Evolutionary conservation across 441 rosid genomes (phyloP).

Genomic region (Isatis lusitanica): DNA sequence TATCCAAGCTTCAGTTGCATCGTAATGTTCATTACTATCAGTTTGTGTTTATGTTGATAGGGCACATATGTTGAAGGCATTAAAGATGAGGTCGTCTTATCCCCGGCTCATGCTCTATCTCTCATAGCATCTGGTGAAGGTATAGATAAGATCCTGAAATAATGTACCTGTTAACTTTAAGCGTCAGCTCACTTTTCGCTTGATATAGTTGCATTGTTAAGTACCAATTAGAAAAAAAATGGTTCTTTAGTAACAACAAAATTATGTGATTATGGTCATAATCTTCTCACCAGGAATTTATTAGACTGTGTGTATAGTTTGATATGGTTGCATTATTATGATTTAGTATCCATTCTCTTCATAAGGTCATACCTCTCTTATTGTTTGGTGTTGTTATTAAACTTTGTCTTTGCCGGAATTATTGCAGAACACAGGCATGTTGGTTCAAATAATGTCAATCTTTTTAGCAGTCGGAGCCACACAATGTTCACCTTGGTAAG

Average conservation of each 20-base stretch:
- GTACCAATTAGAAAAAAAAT: background rate
- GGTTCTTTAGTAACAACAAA: background rate
- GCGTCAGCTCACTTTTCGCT: slow-evolving; percentile 21
- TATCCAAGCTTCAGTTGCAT: slow-evolving; percentile 16
- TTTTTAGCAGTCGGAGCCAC: slow-evolving; percentile 99
- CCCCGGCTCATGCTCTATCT: slow-evolving; percentile 99
- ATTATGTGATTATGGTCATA: slow-evolving; percentile 4
- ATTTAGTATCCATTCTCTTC: slow-evolving; percentile 3
- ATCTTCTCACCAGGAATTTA: background rate
- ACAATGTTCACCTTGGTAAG: slow-evolving; percentile 95
- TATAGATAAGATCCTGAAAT: slow-evolving; percentile 39
- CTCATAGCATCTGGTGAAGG: slow-evolving; percentile 99
- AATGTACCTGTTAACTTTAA: slow-evolving; percentile 2
- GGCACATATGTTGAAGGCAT: slow-evolving; percentile 98
- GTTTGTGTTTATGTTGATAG: slow-evolving; percentile 48
- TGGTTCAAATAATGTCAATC: slow-evolving; percentile 95
- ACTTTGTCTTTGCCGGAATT: slow-evolving; percentile 8
- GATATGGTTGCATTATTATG: background rate
- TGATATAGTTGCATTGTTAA: slow-evolving; percentile 5
- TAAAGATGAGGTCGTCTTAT: slow-evolving; percentile 98
- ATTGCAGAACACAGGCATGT: slow-evolving; percentile 95
- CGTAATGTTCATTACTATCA: slow-evolving; percentile 17
- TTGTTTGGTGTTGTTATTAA: slow-evolving; percentile 12
- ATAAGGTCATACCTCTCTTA: slow-evolving; percentile 10
- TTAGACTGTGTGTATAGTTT: background rate